Evolutionary conservation across 2,329 filamentous ascomycete genomes (phyloP), one percentile per base, ranked within the genome.

Genomic region (Calonectria fujianensis): DNA sequence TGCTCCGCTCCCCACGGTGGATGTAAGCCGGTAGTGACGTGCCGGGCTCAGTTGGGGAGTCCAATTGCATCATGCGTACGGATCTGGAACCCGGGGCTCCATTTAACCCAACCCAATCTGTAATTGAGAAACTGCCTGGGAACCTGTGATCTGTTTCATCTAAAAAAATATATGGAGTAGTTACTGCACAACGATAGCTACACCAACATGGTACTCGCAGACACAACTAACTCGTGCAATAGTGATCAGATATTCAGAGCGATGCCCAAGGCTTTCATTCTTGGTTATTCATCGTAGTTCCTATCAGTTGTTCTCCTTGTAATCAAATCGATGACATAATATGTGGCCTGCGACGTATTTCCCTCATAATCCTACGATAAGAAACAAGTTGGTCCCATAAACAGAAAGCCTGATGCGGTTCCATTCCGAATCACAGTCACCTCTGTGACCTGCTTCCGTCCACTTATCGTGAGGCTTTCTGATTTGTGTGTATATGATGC

Each of bases 91-190:
- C 27, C 14, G 57, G 27, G 57, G 57, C 57, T 63, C 57, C 57
- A 63, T 63, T 29, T 13, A 20, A 39, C n/a, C 24, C 64, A 67
- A 67, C n/a, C 45, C 29, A 51, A 67, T 51, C 64, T 51, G 29
- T 20, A 39, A 63, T 8, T 41, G 57, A 63, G 57, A 37, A 29
- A 27, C 24, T 37, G 35, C 11, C 7, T 20, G 29, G 29, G 31
- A 52, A 37, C n/a, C 51, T 71, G 31, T 39, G 18, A 35, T 13
- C 18, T 35, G 64, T 63, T 35, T 68, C 52, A 35, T 32, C 41
- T n/a, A 29, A 41, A 29, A 41, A 48, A 27, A 63, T 24, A 57
- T 29, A 32, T 41, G 59, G 59, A 35, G 31, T 67, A 52, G 41
- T 50, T 51, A 20, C 31, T 11, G 24, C 7, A 27, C 18, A 31